Evolutionary conservation across 78 protist genomes (phyloP).

Genomic region (Dictyostelium intermedium): DNA sequence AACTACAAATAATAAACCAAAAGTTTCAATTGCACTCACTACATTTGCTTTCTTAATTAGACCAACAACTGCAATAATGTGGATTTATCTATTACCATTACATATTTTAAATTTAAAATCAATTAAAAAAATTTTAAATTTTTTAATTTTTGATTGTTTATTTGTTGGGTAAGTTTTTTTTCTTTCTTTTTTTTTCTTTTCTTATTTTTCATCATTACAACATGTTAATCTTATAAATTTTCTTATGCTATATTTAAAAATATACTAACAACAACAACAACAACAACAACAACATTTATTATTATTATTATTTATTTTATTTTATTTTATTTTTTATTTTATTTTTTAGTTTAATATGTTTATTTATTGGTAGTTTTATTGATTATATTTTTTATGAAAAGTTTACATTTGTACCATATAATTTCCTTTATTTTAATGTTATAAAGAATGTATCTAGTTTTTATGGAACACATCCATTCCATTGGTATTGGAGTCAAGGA

Average conservation of each 20-base stretch:
- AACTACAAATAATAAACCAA: not conserved
- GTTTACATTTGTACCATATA: slow-evolving; percentile 32
- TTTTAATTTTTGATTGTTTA: slow-evolving; percentile 32
- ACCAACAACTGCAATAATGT: slow-evolving; percentile 74
- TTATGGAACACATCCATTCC: slow-evolving; percentile 90
- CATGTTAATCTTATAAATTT: too few relatives aligned
- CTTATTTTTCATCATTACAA: too few relatives aligned
- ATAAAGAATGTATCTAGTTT: slow-evolving; percentile 41
- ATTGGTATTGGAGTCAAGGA: slow-evolving; percentile 86
- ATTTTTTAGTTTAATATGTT: not conserved
- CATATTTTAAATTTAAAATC: not conserved
- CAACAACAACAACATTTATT: not conserved
- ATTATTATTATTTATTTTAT: not conserved
- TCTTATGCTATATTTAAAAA: too few relatives aligned
- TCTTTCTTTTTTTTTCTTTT: not conserved
- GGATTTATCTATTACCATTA: slow-evolving; percentile 57
- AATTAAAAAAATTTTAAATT: slow-evolving; percentile 1
- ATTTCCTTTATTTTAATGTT: slow-evolving; percentile 85
- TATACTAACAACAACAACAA: too few relatives aligned
- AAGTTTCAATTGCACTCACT: slow-evolving; percentile 33
- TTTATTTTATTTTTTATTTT: not conserved
- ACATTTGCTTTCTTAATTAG: slow-evolving; percentile 60
- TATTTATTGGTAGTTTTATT: not conserved
- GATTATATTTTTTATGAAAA: slow-evolving; percentile 69
- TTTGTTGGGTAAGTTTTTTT: not conserved